These are phyloP conservation scores for Mycena metata DNA, from an alignment of 768 basidiomycete genomes.

Conservation along the genomic window DNA sequence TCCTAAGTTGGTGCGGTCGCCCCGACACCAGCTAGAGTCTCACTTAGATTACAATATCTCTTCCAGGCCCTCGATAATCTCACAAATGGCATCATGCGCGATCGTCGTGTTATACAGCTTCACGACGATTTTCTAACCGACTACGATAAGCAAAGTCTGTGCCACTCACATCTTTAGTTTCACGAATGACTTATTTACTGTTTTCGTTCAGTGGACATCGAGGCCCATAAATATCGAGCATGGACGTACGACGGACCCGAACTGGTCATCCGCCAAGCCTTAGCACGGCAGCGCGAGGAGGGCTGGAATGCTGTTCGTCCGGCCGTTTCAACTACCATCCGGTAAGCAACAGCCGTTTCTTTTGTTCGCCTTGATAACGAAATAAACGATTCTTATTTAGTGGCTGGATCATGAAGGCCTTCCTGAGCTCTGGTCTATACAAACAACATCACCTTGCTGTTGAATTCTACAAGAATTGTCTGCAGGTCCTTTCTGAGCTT, in stretches of 20 bases:
- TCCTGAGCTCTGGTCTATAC: neutral
- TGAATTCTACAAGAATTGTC: conserved; percentile 26
- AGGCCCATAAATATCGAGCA: neutral
- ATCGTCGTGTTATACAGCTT: conserved; percentile 38
- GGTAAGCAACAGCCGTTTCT: conserved; percentile 25
- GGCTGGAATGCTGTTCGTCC: conserved; percentile 38
- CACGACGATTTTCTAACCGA: conserved; percentile 22
- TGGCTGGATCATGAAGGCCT: conserved; percentile 38
- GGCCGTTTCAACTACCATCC: conserved; percentile 35
- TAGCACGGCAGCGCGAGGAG: conserved; percentile 30
- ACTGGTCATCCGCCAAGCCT: conserved; percentile 33
- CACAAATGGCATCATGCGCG: conserved; percentile 39
- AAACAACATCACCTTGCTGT: conserved; percentile 16
- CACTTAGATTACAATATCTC: too few species aligned
- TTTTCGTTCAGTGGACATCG: conserved; percentile 22
- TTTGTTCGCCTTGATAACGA: neutral
- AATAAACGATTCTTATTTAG: conserved; percentile 17
- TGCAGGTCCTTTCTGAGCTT: conserved; percentile 31
- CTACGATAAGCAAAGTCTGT: conserved; percentile 37
- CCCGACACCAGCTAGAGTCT: too few species aligned
- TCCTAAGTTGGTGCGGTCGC: too few species aligned
- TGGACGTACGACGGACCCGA: conserved; percentile 26
- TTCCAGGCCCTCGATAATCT: conserved; percentile 29
- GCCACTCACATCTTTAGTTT: neutral
- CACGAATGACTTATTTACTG: neutral